phyloP scores from a whole-genome alignment of 495 filamentous ascomycete species.

The Neurospora africana region DNA sequence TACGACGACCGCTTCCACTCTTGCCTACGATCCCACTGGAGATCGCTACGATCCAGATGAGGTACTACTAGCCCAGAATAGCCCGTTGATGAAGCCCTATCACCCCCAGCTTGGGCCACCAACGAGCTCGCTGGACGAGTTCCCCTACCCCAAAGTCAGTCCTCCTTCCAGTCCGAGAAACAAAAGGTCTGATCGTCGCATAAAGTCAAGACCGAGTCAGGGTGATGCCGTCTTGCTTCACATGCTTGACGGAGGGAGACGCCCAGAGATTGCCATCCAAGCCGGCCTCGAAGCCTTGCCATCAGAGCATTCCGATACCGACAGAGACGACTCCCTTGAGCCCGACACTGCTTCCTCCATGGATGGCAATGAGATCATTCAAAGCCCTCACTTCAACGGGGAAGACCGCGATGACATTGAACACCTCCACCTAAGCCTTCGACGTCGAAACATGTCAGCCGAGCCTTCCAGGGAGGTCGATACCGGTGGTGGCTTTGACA shows the following conservation, averaged over 20 bases:
- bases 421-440: not conserved
- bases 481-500: constrained; percentile 23
- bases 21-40: constrained; percentile 30
- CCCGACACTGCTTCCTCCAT: not conserved
- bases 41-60: constrained; percentile 39
- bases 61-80: constrained; percentile 26
- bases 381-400: not conserved
- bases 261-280: constrained; percentile 33
- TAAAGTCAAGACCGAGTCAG: constrained; percentile 30
- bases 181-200: constrained; percentile 33
- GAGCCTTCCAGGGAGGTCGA: constrained; percentile 14
- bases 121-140: constrained; percentile 23
- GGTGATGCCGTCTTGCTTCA: constrained; percentile 47
- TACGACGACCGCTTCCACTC: constrained; percentile 27
- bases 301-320: constrained; percentile 18
- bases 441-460: constrained; percentile 3
- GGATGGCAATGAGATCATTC: not conserved
- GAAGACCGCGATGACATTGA: constrained; percentile 9
- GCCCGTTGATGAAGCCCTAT: constrained; percentile 31
- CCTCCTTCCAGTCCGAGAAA: constrained; percentile 22
- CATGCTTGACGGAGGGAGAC: constrained; percentile 40
- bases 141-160: constrained; percentile 28
- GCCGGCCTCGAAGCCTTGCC: constrained; percentile 29
- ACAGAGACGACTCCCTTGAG: constrained; percentile 3
- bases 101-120: constrained; percentile 29